Conservation (phyloP, 495 filamentous ascomycete species). For the Annulohypoxylon stygium region DNA sequence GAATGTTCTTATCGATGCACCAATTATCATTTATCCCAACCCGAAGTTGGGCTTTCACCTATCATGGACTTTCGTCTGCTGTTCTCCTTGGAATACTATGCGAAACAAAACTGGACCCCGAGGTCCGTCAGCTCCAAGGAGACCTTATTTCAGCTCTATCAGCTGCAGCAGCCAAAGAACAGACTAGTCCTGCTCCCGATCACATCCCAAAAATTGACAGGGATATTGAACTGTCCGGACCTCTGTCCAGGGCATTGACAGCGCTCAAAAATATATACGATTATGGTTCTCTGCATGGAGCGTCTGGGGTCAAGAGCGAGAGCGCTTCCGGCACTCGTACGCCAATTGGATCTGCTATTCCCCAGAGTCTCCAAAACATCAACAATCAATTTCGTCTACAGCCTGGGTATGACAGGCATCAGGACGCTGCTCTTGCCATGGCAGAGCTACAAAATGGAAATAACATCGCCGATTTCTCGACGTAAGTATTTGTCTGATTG, state of each 20-base stretch:
- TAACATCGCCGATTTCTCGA: slow-evolving; percentile 54
- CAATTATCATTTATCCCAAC: slow-evolving; percentile 74
- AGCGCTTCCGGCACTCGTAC: slow-evolving; percentile 58
- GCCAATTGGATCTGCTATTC: slow-evolving; percentile 48
- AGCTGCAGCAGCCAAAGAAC: slow-evolving; percentile 66
- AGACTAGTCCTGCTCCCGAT: slow-evolving; percentile 58
- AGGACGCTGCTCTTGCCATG: slow-evolving; percentile 68
- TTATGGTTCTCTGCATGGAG: slow-evolving; percentile 62
- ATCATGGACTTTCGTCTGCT: slow-evolving; percentile 73
- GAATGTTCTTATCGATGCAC: slow-evolving; percentile 76
- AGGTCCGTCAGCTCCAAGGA: slow-evolving; percentile 67
- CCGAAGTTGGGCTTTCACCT: slow-evolving; percentile 75
- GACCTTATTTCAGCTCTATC: slow-evolving; percentile 68
- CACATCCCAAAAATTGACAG: slow-evolving; percentile 62
- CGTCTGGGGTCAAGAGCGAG: slow-evolving; percentile 57
- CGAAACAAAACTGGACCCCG: slow-evolving; percentile 69
- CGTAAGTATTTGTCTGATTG: slow-evolving; percentile 32
- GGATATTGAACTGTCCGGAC: slow-evolving; percentile 68
- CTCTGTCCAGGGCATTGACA: slow-evolving; percentile 64
- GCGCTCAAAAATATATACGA: slow-evolving; percentile 71
- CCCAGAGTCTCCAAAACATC: slow-evolving; percentile 34
- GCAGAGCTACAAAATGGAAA: slow-evolving; percentile 65
- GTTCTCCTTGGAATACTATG: slow-evolving; percentile 74
- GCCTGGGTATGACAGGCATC: slow-evolving; percentile 60
- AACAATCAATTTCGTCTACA: slow-evolving; percentile 50